Evolutionary conservation across 345 rosid species (phyloP), one percentile per base, ranked within the genome.

Genomic region (Hibiscus tridactylites): DNA sequence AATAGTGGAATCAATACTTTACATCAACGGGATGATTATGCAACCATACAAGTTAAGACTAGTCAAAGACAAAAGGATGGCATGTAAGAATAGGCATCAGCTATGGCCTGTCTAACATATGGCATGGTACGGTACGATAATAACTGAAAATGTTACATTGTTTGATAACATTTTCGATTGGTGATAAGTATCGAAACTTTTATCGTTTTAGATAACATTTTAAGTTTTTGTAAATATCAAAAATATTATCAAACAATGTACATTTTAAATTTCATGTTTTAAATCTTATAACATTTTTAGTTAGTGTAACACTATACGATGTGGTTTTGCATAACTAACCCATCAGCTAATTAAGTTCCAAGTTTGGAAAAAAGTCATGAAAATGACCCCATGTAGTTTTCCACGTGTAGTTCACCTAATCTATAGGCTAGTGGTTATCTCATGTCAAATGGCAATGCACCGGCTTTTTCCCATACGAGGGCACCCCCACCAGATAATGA

Each of bases 401-500:
- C 24, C 24, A 21, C 90, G 90, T 90, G 90, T 77, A 82, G 87
- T 75, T 87, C 87, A 86, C 90, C 92, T 85, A 90, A 84, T 83
- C 78, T 72, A 78, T 46, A 19, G 83, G 59, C 78, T 65, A 68
- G 81, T 77, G 60, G 75, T 75, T 24, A 81, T 78, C 85, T 50
- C 74, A 78, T 78, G 84, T 84, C 86, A 78, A 81, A 85, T 81
- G 83, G 74, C 63, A 77, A 68, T 70, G 65, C 75, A 80, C 86
- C 76, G 67, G 76, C 28, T 46, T 84, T 84, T 80, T 79, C 60
- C 60, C 74, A 77, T 76, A 42, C 33, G 39, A 70, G 5, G 73
- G 75, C 68, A 75, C 73, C 50, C 50, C 74, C 70, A 75, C 65
- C 50, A n/a, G 63, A 74, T 77, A 77, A 64, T 82, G 83, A 79